Base-by-base conservation (phyloP, 2,329 filamentous ascomycete species). In the Colletotrichum liaoningense region DNA sequence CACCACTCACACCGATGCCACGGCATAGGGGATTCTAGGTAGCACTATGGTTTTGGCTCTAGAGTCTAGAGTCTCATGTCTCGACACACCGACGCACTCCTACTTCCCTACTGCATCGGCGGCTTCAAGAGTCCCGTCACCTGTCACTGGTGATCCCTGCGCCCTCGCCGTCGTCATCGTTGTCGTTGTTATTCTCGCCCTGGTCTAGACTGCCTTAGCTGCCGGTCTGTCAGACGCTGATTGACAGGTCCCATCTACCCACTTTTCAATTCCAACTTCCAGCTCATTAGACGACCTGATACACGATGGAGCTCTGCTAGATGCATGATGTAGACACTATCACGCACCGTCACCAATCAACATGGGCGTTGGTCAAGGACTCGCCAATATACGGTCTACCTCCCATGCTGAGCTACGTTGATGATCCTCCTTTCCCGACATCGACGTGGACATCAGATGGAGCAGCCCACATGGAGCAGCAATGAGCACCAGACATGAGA, bases 201-300 rank as follows among this genome's bases (percentile, higher is more conserved):
- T 24, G 12, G 60, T 55, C 68, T 38, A 54, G 63, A 28, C 63
- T 49, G 19, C 19, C 52, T 55, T 69, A 24, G 63, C 26, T 30
- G 69, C 59, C 38, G 24, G 9, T 24, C 67, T 59, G 62, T 49
- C 67, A 64, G 58, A 52, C 63, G 30, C 56, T 68, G 63, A 72
- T 72, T 69, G 66, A 63, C 69, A 64, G 30, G 69, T 66, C 26
- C 54, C 38, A 33, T 69, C 24, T 38, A 64, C 42, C 59, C 42
- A 64, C 52, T 72, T 69, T 69, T 55, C 69, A 69, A 59, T 46
- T 64, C 24, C 59, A 59, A 54, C 55, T 60, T 60, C 54, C 66
- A 55, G 38, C 46, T 63, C 22, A 55, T 59, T 52, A 16, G 57
- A 59, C 58, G 56, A 69, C 66, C 59, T 69, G 66, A 38, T 55